Percentiles rank a stretch among this genome's conserved stretches.
Conservation (phyloP, 768 basidiomycete species). For the Lyophyllum decastes region DNA sequence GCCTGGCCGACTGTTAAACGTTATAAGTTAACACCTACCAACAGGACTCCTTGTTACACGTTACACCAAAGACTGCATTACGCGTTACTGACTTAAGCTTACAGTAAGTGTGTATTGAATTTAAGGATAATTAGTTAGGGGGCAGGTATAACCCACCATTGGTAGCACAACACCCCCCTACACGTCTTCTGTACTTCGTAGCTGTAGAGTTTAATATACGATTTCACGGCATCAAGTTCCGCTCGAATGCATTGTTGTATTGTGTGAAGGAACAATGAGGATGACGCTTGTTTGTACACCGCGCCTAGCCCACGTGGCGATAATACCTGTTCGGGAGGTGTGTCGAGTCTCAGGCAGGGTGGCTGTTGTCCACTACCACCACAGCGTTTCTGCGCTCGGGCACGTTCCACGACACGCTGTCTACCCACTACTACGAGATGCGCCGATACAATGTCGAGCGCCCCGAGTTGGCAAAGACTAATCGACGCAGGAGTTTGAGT, state of each 20-base stretch:
- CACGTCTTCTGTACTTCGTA: no score
- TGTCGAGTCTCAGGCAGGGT: not conserved
- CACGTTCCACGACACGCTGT: not conserved
- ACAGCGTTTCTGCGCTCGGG: not conserved
- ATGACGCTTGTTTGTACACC: not conserved
- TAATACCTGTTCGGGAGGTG: not conserved
- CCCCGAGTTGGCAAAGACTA: slow-evolving; percentile 11
- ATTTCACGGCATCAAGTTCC: no score
- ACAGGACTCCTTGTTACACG: no score
- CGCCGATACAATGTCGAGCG: slow-evolving; percentile 2
- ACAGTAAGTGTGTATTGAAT: no score
- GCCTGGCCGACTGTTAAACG: no score
- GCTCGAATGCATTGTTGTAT: not conserved
- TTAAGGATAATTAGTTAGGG: no score
- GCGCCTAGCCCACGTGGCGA: not conserved
- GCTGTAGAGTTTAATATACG: no score
- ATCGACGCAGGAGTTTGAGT: slow-evolving; percentile 31
- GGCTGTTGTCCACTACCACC: not conserved
- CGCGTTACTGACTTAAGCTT: no score
- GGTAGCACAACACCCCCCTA: no score
- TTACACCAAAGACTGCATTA: no score
- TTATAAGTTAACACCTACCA: no score
- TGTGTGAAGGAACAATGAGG: not conserved
- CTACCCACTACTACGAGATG: not conserved
- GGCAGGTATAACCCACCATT: no score